These are phyloP conservation scores for Amaranthus palmeri DNA, from an alignment of 148 eudicot species.

Conservation along the genomic window DNA sequence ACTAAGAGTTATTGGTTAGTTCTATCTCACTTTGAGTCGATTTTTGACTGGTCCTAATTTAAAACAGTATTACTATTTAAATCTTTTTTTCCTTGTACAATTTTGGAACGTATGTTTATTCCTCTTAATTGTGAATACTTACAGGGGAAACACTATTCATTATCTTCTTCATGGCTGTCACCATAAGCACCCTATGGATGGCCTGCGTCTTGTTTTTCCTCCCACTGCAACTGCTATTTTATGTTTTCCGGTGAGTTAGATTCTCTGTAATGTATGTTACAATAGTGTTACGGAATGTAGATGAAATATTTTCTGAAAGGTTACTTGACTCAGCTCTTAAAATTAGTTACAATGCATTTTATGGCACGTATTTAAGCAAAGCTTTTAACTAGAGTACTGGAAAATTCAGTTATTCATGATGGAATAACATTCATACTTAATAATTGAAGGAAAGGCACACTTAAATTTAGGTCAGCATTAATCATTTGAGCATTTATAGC, in stretches of 20 bases:
- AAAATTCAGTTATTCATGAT: neutral
- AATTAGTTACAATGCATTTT: neutral
- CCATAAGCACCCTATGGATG: constrained; percentile 98
- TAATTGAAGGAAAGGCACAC: too few species aligned
- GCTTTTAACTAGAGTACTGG: neutral
- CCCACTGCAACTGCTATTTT: constrained; percentile 85
- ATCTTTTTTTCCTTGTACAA: neutral
- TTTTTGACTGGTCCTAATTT: neutral
- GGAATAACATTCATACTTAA: neutral
- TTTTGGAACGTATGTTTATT: neutral
- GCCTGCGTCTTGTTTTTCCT: constrained; percentile 90
- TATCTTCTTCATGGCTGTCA: constrained; percentile 97
- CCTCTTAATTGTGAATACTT: constrained; percentile 5
- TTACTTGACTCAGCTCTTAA: neutral
- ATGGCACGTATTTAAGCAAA: neutral
- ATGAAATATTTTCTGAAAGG: neutral
- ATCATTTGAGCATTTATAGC: neutral
- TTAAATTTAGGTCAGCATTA: too few species aligned
- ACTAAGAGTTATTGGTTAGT: constrained; percentile 82
- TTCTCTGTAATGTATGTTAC: neutral
- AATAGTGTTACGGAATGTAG: too few species aligned
- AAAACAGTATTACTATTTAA: neutral
- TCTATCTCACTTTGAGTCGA: neutral
- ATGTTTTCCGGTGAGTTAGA: constrained; percentile 54
- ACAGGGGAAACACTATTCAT: constrained; percentile 67